Percentiles rank a stretch among this genome's conserved stretches.
Evolutionary conservation across 805 yeast species (phyloP).

Genomic region (Kodamaea neixiangensis): DNA sequence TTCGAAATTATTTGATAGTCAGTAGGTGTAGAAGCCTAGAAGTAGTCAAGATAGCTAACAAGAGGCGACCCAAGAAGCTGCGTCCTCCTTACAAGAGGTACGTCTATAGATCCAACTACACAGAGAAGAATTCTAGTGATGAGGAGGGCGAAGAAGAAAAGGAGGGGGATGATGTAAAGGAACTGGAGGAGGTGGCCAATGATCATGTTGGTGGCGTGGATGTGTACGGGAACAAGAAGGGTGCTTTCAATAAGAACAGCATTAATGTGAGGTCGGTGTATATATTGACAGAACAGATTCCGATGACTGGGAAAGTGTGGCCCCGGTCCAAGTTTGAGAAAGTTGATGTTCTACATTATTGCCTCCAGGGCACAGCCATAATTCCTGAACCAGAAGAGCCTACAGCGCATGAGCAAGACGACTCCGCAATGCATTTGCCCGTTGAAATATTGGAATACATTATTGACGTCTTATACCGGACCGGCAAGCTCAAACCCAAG

Average conservation of each 20-base stretch:
- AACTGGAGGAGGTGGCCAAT: conserved; percentile 21
- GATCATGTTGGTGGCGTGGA: conserved; percentile 12
- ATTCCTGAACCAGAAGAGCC: conserved; percentile 12
- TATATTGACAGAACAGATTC: conserved; percentile 29
- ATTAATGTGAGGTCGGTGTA: conserved; percentile 34
- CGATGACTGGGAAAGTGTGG: conserved; percentile 38
- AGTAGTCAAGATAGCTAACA: conserved; percentile 70
- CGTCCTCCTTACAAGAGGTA: conserved; percentile 80
- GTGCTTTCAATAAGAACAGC: conserved; percentile 27
- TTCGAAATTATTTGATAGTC: background rate
- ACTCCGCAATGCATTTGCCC: conserved; percentile 32
- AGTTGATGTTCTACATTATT: conserved; percentile 46
- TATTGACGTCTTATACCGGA: conserved; percentile 29
- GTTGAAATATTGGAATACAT: conserved; percentile 35
- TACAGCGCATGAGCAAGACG: conserved; percentile 16
- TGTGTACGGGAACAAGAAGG: conserved; percentile 24
- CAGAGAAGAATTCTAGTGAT: conserved; percentile 25
- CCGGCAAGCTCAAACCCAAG: conserved; percentile 43
- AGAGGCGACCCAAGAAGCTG: conserved; percentile 79
- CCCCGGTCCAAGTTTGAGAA: conserved; percentile 53
- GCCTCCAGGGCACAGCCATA: conserved; percentile 24
- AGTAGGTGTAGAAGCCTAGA: background rate
- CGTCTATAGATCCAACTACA: conserved; percentile 50
- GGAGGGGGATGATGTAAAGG: conserved; percentile 15
- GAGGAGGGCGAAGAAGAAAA: conserved; percentile 27